Evolutionary conservation across 2,329 filamentous ascomycete genomes (phyloP).

Genomic region (Hymenoscyphus repandus): DNA sequence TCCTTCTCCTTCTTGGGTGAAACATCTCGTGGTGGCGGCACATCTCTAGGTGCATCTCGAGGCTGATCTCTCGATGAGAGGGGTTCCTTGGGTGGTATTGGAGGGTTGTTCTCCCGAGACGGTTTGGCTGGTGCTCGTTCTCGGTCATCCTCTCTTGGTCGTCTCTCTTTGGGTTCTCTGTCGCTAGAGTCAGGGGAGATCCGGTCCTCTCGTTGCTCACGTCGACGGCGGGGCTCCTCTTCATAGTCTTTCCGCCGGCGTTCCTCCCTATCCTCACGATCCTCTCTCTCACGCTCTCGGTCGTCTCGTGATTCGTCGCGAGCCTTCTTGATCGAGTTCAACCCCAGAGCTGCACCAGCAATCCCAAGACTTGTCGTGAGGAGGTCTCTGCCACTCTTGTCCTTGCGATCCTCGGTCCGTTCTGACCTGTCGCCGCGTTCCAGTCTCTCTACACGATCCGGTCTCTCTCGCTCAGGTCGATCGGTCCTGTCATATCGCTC

Average conservation of each 20-base stretch:
- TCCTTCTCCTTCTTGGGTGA: conserved; percentile 1
- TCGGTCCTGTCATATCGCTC: conserved; percentile 16
- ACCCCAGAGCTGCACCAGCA: conserved; percentile 29
- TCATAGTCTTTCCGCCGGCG: conserved; percentile 24
- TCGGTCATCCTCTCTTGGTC: conserved; percentile 19
- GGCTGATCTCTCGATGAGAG: background rate
- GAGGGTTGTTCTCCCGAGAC: conserved; percentile 8
- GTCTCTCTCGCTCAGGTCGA: conserved; percentile 11
- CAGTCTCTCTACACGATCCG: conserved; percentile 6
- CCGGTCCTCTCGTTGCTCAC: conserved; percentile 21
- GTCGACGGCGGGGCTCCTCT: conserved; percentile 25
- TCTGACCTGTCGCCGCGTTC: conserved; percentile 7
- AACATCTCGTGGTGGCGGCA: conserved; percentile 5
- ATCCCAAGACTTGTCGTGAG: conserved; percentile 29
- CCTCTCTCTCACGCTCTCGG: conserved; percentile 19
- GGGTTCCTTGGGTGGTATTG: conserved; percentile 12
- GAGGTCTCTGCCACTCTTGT: conserved; percentile 25
- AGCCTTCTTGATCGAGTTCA: conserved; percentile 28
- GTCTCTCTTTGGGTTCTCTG: conserved; percentile 22
- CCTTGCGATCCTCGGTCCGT: conserved; percentile 17
- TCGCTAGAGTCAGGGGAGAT: conserved; percentile 17
- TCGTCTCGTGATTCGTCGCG: conserved; percentile 9
- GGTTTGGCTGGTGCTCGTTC: conserved; percentile 5
- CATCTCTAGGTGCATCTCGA: background rate
- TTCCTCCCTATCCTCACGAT: conserved; percentile 23